These are phyloP conservation scores for Tetradesmus obliquus DNA, from an alignment of 139 green algal genomes.

Conservation along the genomic window DNA sequence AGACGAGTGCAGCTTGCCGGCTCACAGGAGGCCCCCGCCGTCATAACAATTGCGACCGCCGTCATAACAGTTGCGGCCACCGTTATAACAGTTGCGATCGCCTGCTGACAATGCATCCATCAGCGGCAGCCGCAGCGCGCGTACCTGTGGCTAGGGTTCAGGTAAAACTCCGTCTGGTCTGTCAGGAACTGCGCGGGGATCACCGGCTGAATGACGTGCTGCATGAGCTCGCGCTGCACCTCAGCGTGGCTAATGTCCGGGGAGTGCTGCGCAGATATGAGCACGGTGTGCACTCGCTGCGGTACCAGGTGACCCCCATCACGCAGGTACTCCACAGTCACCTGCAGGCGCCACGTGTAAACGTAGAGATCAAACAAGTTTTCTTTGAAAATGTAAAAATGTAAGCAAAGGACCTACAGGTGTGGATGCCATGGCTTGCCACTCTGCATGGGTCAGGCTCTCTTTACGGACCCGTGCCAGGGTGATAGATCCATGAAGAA, in stretches of 20 bases:
- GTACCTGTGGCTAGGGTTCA: slow-evolving; percentile 87
- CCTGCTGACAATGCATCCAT: background rate
- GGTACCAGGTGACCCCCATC: slow-evolving; percentile 91
- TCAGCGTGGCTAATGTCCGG: slow-evolving; percentile 94
- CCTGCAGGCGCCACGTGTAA: slow-evolving; percentile 39
- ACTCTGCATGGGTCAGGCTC: no score
- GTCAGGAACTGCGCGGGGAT: slow-evolving; percentile 97
- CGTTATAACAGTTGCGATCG: no score
- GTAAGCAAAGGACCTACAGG: no score
- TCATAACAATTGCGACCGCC: no score
- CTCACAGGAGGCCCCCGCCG: no score
- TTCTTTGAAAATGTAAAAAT: background rate
- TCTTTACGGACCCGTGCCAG: no score
- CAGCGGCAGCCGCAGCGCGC: background rate
- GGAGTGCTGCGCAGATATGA: slow-evolving; percentile 98
- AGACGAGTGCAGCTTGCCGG: no score
- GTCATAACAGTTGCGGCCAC: no score
- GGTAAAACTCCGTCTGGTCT: slow-evolving; percentile 98
- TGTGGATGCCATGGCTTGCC: no score
- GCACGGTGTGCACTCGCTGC: slow-evolving; percentile 97
- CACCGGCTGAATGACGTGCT: slow-evolving; percentile 98
- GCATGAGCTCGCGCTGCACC: slow-evolving; percentile 91
- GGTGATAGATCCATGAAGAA: no score
- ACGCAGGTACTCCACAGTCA: slow-evolving; percentile 99
- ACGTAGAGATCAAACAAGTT: background rate